Percentiles rank a stretch among this genome's conserved stretches.
Conservation (phyloP, 441 rosid genomes). For the Theobroma grandiflorum region DNA sequence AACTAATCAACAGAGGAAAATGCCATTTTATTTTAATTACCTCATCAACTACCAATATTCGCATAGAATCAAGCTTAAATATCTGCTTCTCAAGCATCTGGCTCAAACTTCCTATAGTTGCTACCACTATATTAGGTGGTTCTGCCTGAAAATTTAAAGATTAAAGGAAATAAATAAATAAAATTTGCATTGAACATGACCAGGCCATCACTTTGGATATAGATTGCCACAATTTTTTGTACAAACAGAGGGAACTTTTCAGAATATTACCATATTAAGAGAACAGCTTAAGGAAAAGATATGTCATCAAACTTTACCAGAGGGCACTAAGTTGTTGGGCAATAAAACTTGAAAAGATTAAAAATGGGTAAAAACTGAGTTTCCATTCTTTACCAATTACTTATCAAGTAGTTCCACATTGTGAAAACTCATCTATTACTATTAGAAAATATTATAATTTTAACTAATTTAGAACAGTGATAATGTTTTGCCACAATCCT, state of each 20-base stretch:
- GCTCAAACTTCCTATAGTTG: conserved; percentile 83
- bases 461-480: not conserved
- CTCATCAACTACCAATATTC: conserved; percentile 87
- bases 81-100: conserved; percentile 81
- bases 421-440: not conserved
- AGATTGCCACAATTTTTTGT: not conserved
- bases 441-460: not conserved
- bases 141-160: conserved; percentile 69
- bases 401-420: not conserved
- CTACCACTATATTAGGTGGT: conserved; percentile 87
- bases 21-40: conserved; percentile 40
- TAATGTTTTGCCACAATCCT: not conserved
- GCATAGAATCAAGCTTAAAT: conserved; percentile 72
- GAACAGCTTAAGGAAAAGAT: not conserved
- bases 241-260: not conserved
- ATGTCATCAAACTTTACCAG: not conserved
- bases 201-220: not conserved
- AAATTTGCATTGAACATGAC: not conserved
- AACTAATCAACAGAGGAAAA: conserved; percentile 10
- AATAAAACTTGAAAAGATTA: not conserved
- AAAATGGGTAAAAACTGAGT: not conserved
- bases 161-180: not conserved
- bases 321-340: not conserved
- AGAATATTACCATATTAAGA: not conserved
- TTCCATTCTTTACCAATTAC: not conserved